A percentile compares a stretch with the other conserved stretches of the same genome.
Conservation (phyloP, 2,329 filamentous ascomycete genomes). For the Colletotrichum euphorbiae region DNA sequence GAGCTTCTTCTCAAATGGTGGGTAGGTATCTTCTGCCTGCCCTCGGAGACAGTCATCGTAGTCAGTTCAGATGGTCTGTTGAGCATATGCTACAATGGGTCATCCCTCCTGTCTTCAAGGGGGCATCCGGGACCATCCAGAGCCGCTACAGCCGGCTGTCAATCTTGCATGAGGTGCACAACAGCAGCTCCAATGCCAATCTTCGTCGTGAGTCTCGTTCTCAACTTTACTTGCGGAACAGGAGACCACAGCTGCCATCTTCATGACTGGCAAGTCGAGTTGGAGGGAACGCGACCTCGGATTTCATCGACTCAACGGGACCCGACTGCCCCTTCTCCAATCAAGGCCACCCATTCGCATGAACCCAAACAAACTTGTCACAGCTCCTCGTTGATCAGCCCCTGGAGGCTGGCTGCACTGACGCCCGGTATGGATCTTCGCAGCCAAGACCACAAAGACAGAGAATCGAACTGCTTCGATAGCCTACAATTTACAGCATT, state of each 20-base stretch:
- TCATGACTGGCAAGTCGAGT: conserved; percentile 9
- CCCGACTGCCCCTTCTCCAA: conserved; percentile 17
- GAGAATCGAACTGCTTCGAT: conserved; percentile 13
- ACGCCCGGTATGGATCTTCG: conserved; percentile 8
- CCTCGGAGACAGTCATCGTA: neutral
- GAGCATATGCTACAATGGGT: conserved; percentile 22
- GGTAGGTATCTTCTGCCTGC: neutral
- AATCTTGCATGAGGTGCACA: conserved; percentile 32
- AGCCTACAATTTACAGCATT: neutral
- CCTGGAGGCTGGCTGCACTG: conserved; percentile 23
- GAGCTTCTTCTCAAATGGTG: neutral
- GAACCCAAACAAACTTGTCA: conserved; percentile 39
- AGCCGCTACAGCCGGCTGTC: conserved; percentile 31
- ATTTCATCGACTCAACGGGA: neutral
- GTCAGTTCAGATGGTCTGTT: conserved; percentile 13
- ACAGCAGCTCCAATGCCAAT: neutral
- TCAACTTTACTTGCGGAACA: neutral
- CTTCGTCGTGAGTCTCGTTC: neutral
- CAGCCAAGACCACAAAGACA: conserved; percentile 12
- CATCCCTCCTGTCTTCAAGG: conserved; percentile 20
- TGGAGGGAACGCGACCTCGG: conserved; percentile 2
- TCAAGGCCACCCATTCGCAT: conserved; percentile 19
- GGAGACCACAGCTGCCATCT: conserved; percentile 8
- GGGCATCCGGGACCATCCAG: conserved; percentile 16
- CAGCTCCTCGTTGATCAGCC: conserved; percentile 33